Base-by-base conservation (phyloP, 2,329 filamentous ascomycete species). In the Fusarium albosuccineum region DNA sequence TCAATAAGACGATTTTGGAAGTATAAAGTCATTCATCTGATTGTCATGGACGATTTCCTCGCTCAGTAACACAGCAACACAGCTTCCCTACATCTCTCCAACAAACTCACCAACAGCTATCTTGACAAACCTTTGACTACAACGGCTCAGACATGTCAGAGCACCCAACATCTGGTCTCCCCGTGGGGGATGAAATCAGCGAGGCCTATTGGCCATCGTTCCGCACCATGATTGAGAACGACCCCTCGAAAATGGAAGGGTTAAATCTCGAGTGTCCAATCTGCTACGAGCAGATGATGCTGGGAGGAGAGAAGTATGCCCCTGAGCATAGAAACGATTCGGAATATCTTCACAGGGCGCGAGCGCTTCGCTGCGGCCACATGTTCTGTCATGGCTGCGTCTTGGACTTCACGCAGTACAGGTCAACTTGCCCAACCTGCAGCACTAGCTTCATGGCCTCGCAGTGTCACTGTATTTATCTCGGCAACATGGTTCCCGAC, bases 241-340 rank as follows among this genome's bases (percentile, higher is more conserved):
- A 67, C 9, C 27, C 40, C 2, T 64, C 63, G 6, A 50, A 34
- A 6, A 29, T 26, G 5, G 22, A 52, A 2, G 30, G 59, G 3
- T 5, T 60, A 11, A n/a, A 45, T 8, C 22, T 67, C 5, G 13
- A 36, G 10, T 67, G 64, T 39, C 13, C 3, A 6, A 36, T 67
- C 2, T 67, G 64, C 6, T 10, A 9, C 5, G 60, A 65, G 7
- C 13, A 14, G 11, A 64, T 64, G 50, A 49, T n/a, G 0, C 3
- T 14, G 0, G 16, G 36, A 6, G 33, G 17, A 9, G 39, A 60
- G 2, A 26, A 55, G 3, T 6, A 22, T 1, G 6, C n/a, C 6
- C 4, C 11, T 22, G 30, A 42, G 2, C 27, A 8, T 14, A 4
- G 17, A 22, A 22, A 22, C 17, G 17, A 22, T 22, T 22, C 17